These are phyloP conservation scores for Ogataea methanolica DNA, from an alignment of 805 yeast species.

Conservation along the genomic window DNA sequence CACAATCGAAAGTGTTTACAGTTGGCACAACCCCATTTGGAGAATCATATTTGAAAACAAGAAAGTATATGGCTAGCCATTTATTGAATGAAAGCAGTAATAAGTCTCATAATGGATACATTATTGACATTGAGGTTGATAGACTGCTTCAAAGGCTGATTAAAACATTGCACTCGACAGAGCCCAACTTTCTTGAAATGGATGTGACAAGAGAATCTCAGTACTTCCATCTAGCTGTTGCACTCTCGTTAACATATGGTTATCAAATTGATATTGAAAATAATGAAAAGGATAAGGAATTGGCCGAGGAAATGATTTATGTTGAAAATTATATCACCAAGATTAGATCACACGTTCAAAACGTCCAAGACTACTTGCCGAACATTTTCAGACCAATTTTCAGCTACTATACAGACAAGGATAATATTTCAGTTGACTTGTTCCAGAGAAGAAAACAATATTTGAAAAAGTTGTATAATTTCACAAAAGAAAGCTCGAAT, in stretches of 20 bases:
- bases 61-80: constrained; percentile 44
- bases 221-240: constrained; percentile 46
- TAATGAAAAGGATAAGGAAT: constrained; percentile 30
- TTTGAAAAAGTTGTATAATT: constrained; percentile 36
- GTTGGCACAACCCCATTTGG: constrained; percentile 64
- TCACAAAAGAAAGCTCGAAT: constrained; percentile 19
- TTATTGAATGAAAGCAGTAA: constrained; percentile 34
- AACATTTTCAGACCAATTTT: constrained; percentile 29
- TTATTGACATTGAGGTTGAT: constrained; percentile 39
- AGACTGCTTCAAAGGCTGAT: constrained; percentile 14
- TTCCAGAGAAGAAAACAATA: constrained; percentile 45
- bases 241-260: constrained; percentile 51
- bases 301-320: constrained; percentile 48
- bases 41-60: constrained; percentile 38
- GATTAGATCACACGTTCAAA: constrained; percentile 53
- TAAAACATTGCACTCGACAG: not conserved
- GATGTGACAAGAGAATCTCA: constrained; percentile 41
- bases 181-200: constrained; percentile 28
- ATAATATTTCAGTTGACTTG: constrained; percentile 21
- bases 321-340: constrained; percentile 55
- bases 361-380: constrained; percentile 52
- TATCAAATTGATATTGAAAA: constrained; percentile 39
- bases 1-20: constrained; percentile 52
- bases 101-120: constrained; percentile 27
- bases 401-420: constrained; percentile 10